These are phyloP conservation scores for Hypseocharis bilobata DNA, from an alignment of 441 rosid genomes.

Conservation along the genomic window DNA sequence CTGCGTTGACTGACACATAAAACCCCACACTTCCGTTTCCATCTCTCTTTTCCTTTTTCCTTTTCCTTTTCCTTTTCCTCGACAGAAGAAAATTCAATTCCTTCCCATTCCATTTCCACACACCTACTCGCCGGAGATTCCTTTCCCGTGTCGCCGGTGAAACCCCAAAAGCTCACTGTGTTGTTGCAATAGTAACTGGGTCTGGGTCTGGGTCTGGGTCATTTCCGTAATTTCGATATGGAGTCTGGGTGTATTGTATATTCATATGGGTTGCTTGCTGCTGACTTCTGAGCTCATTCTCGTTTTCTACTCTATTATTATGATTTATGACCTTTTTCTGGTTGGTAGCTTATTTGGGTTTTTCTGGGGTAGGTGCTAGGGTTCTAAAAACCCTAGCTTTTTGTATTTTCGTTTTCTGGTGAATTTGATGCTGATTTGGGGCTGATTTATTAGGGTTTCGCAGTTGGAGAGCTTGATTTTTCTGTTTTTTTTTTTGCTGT, in stretches of 20 bases:
- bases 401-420: neutral
- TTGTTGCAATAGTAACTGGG: too few relatives aligned
- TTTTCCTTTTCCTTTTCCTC: neutral
- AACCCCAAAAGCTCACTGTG: too few relatives aligned
- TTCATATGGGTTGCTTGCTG: neutral
- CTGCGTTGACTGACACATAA: conserved; percentile 15
- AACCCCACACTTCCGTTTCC: neutral
- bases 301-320: too few relatives aligned
- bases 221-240: neutral
- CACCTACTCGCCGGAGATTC: neutral
- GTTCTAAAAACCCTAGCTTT: neutral
- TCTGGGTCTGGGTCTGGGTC: neutral
- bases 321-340: neutral
- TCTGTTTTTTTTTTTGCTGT: neutral
- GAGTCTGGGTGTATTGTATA: neutral
- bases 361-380: too few relatives aligned
- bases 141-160: neutral
- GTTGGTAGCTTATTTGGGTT: neutral
- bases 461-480: neutral
- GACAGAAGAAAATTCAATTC: too few relatives aligned
- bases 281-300: neutral
- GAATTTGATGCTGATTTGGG: neutral
- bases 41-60: neutral
- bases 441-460: neutral
- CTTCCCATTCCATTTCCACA: too few relatives aligned